Base-by-base conservation (phyloP, 768 basidiomycete genomes). In the Vararia minispora region DNA sequence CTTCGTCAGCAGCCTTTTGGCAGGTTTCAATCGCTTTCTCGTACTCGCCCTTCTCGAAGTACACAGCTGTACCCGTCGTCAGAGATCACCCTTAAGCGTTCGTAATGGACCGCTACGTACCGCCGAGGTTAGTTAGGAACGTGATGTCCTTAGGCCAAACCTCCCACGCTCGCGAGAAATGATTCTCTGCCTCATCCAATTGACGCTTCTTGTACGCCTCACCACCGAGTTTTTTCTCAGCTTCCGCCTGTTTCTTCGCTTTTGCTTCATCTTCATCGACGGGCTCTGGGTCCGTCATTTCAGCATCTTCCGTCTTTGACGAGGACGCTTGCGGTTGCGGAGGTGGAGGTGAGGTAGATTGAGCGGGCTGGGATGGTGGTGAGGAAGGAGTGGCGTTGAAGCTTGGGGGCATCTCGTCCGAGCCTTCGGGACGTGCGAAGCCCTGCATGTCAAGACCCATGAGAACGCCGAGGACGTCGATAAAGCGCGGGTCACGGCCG, bases 1-100 rank as follows among this genome's bases (percentile, higher is more conserved):
- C 95, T 55, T 97, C 87, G 10, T 98, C 95, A 30, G 89, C 83
- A n/a, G 95, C 94, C 61, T 89, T 92, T 53, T 95, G 80, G 57
- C 89, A 92, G 0, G 77, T 76, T 57, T 91, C 83, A 51, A 99
- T 92, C 40, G 77, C 75, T 56, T 86, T 81, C 61, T 89, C 83
- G 52, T 80, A 97, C 25, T 98, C 79, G 8, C 81, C 88, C 58
- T 94, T 72, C 63, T 99, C 95, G 52, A 90, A 91, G 61, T 92
- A 85, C 6, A 78, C 90, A 40, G 95, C 95, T 82, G 54, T 34
- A 9, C 41, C 18, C 35, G 18, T 33, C 18, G 32, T 49, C 8
- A 40, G 34, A 12, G 33, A 27, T 26, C 17, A 37, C 28, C n/a
- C n/a, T 9, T 20, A 25, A 6, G 23, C 40, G 13, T 33, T 6